Base-by-base conservation (phyloP, 345 rosid species). In the Aquilaria yunnanensis region DNA sequence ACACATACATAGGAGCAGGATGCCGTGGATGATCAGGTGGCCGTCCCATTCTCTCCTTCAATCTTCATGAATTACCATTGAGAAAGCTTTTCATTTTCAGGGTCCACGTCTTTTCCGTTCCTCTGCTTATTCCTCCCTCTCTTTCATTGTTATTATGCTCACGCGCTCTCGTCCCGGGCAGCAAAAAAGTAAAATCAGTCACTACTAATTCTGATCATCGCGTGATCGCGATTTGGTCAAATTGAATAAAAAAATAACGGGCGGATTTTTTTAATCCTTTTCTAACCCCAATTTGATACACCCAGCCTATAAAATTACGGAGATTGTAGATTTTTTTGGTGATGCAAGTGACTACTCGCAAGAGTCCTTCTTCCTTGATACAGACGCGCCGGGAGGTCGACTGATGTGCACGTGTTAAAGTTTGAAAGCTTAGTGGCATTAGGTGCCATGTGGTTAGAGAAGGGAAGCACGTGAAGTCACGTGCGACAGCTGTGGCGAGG, bases 201-300 rank as follows among this genome's bases (percentile, higher is more conserved):
- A 23, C 23, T 23, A 23, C 23, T 23, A 23, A 23, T 23, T 23
- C 23, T 23, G 23, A 23, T 23, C 23, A 23, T 23, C 23, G 23
- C 23, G 67, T 58, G 59, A 58, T 57, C 61, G 50, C 59, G 64
- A 67, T 67, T 72, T 72, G 58, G 72, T 66, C 72, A 51, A 54
- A 67, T 59, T 63, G 63, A 61, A 72, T 62, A 62, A 57, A 67
- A 63, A 63, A 54, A 63, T 61, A 56, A 23, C 23, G 23, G 23
- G 23, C 23, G 67, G 76, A 67, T 71, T 58, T 41, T 56, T 67
- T 59, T 72, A 67, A 37, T 9, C 43, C 43, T 37, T 37, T 37
- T 37, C 8, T 37, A 37, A 0, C 8, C 8, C 23, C 23, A 23
- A 23, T 23, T 23, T 23, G 23, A 23, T 23, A 23, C 23, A 23